These are phyloP conservation scores for Papiliotrema laurentii DNA, from an alignment of 1,284 basidiomycete species.

Conservation along the genomic window DNA sequence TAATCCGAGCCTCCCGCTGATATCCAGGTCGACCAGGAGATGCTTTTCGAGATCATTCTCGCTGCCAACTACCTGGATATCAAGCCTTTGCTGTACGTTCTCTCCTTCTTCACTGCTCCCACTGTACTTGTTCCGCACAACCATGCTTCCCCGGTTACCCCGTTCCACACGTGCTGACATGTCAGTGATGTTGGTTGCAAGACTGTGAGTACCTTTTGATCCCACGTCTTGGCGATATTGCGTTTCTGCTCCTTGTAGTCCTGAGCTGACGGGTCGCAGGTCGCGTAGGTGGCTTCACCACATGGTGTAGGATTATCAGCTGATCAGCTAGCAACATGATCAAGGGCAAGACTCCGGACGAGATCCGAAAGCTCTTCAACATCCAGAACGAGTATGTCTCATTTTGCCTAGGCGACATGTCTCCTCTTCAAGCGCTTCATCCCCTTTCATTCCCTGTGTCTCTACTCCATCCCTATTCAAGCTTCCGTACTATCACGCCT, in stretches of 20 bases:
- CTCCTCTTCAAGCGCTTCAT: no score
- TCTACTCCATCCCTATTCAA: no score
- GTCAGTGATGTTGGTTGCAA: conserved; percentile 96
- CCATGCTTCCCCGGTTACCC: background rate
- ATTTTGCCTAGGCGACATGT: background rate
- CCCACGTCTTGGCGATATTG: background rate
- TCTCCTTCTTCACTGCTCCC: background rate
- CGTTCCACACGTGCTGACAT: no score
- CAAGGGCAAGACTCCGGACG: conserved; percentile 85
- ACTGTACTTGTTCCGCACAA: no score
- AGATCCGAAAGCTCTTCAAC: conserved; percentile 86
- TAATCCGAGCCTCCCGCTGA: background rate
- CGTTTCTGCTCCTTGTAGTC: background rate
- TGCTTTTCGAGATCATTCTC: conserved; percentile 94
- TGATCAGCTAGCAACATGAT: conserved; percentile 81
- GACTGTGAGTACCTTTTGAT: conserved; percentile 59
- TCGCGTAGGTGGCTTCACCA: no score
- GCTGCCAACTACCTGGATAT: conserved; percentile 99
- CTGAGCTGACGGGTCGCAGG: conserved; percentile 4
- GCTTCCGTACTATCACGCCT: no score
- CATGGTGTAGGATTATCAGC: no score
- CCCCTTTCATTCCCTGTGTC: no score
- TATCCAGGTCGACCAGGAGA: conserved; percentile 69
- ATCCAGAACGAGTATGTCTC: conserved; percentile 73
- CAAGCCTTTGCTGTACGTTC: conserved; percentile 86